Base-by-base conservation (phyloP, 2,329 filamentous ascomycete species). In the Colletotrichum plurivorum region DNA sequence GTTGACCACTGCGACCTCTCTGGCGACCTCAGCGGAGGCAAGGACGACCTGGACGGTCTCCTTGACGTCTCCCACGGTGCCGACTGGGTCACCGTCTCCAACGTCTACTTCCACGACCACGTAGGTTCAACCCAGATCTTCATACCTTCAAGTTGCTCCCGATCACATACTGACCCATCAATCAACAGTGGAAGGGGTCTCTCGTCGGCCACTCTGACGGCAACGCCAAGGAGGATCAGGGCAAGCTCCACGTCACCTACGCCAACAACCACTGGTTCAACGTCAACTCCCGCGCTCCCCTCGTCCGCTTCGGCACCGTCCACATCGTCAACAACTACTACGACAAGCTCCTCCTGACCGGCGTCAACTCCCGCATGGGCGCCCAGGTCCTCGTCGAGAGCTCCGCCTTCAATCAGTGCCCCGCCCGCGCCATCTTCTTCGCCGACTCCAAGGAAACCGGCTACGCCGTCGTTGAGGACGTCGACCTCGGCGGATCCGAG, bases 191-290 rank as follows among this genome's bases (percentile, higher is more conserved):
- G 51, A 91, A 91, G 79, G 87, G 84, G 31, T 88, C 87, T 0
- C 83, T 91, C 12, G 82, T 91, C 63, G 89, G 88, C 7, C 89
- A 91, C 82, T 88, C 84, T 2, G 87, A 91, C 80, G 84, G 74
- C 77, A 90, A 91, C 77, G 80, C 73, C 13, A 80, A 76, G 45
- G 88, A 91, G 72, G 89, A 91, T 74, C 86, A 76, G 3, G 89
- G 89, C 69, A 83, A 87, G 73, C 79, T 91, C 16, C 85, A 81
- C 72, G 81, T 91, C 27, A 91, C 89, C 25, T 89, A 88, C 75
- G 82, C 84, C 78, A 86, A 89, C 80, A 91, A 91, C 83, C 82
- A 88, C 82, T 90, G 83, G 80, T 73, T 78, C 71, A 90, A 91
- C 78, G 78, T 91, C 72, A 87, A 89, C 82, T 89, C 86, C 22